A percentile compares a stretch with the other conserved stretches of the same genome.
Conservation (phyloP, 176 grass and related monocot species). For the Pontederia paniculata region DNA sequence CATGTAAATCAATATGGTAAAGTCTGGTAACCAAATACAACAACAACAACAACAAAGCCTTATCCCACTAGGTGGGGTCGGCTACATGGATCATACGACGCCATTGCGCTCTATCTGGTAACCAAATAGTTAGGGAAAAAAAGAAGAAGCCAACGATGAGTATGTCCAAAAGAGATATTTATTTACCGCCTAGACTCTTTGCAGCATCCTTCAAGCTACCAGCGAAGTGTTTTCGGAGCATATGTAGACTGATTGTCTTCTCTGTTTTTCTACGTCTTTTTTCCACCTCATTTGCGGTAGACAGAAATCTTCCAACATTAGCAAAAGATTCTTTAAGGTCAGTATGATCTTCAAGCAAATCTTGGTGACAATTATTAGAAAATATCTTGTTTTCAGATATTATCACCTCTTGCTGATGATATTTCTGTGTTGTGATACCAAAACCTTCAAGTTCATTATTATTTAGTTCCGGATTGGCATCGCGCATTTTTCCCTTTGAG, state of each 20-base stretch:
- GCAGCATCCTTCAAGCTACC: constrained; percentile 97
- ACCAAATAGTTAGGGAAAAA: constrained; percentile 20
- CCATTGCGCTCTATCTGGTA: no score
- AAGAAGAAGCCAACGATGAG: constrained; percentile 12
- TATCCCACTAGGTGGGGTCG: no score
- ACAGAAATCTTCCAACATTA: constrained; percentile 21
- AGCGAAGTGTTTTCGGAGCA: constrained; percentile 82
- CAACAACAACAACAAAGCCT: no score
- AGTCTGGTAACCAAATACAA: not conserved
- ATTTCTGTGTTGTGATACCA: not conserved
- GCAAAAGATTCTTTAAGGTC: constrained; percentile 6
- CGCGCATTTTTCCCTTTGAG: not conserved
- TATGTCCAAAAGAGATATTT: constrained; percentile 13
- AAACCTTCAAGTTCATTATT: constrained; percentile 23
- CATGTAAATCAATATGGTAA: no score
- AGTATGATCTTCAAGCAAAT: constrained; percentile 12
- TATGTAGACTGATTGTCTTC: constrained; percentile 73
- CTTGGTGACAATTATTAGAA: not conserved
- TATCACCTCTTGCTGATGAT: constrained; percentile 4
- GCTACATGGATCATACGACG: no score
- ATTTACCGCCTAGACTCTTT: constrained; percentile 79
- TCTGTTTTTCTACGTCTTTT: constrained; percentile 68
- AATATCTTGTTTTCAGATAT: not conserved
- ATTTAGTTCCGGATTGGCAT: constrained; percentile 13
- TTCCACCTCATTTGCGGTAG: constrained; percentile 24